Percentiles rank a stretch among this genome's conserved stretches.
Evolutionary conservation across 192 early-diverging fungal species (phyloP).

Genomic region (Coemansia sp.): DNA sequence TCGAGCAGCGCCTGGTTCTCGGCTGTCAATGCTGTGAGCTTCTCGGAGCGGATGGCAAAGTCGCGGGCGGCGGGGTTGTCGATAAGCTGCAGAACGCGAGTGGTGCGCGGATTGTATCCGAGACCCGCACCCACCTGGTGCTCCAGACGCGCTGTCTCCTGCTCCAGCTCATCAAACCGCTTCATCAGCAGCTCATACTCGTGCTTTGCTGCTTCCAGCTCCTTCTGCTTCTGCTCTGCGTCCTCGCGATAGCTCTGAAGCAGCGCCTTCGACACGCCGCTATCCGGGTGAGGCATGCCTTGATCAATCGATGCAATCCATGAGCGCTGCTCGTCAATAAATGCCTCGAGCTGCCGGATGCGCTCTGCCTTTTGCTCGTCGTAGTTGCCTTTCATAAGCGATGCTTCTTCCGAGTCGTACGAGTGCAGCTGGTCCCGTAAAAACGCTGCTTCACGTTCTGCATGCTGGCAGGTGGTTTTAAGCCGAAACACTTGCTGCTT

Average conservation of each 20-base stretch:
- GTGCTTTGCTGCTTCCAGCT: conserved; percentile 10
- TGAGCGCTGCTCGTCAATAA: conserved; percentile 59
- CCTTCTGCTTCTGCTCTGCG: conserved; percentile 16
- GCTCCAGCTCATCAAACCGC: conserved; percentile 47
- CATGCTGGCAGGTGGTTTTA: conserved; percentile 54
- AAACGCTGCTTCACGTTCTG: conserved; percentile 61
- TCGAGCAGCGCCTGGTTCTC: conserved; percentile 70
- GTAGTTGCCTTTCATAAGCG: conserved; percentile 54
- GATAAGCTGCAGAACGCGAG: conserved; percentile 67
- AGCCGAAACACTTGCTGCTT: conserved; percentile 29
- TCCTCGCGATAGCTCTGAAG: conserved; percentile 31
- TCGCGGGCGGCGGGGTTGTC: conserved; percentile 72
- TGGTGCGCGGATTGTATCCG: conserved; percentile 60
- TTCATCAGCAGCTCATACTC: conserved; percentile 11
- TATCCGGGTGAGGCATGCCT: background rate
- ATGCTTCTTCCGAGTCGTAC: conserved; percentile 42
- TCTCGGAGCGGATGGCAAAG: conserved; percentile 66
- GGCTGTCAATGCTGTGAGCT: conserved; percentile 60
- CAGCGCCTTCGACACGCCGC: conserved; percentile 14
- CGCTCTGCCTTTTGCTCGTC: conserved; percentile 59
- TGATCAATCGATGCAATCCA: conserved; percentile 23
- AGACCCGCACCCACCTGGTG: conserved; percentile 59
- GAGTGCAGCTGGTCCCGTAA: conserved; percentile 64
- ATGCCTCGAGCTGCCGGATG: conserved; percentile 60
- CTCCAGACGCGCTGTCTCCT: conserved; percentile 60